A percentile compares a stretch with the other conserved stretches of the same genome.
Evolutionary conservation across 2,329 filamentous ascomycete species (phyloP).

Genomic region (Aspergillus sp.): DNA sequence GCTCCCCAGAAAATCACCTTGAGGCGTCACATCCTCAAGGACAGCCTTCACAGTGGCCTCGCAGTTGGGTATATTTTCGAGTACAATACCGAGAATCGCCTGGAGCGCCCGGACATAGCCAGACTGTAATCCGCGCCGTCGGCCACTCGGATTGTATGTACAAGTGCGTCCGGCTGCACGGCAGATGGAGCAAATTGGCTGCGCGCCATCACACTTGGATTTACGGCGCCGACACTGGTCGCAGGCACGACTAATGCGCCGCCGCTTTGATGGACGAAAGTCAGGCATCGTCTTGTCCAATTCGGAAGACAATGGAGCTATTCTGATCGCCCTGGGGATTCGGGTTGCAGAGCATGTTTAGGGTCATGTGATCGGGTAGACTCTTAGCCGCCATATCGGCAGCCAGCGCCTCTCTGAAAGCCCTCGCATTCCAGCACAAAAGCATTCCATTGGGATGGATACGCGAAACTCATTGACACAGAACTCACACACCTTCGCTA

Average conservation of each 20-base stretch:
- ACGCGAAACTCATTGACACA: too few relatives aligned
- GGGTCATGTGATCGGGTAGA: too few relatives aligned
- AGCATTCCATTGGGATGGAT: too few relatives aligned
- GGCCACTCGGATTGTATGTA: slow-evolving; percentile 32
- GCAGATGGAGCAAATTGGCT: slow-evolving; percentile 65
- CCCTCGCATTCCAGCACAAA: too few relatives aligned
- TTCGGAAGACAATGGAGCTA: too few relatives aligned
- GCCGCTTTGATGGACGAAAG: slow-evolving; percentile 5
- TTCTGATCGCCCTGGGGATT: too few relatives aligned
- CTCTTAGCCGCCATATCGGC: too few relatives aligned
- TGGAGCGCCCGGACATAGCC: neutral
- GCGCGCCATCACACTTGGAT: slow-evolving; percentile 69
- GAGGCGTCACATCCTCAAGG: neutral
- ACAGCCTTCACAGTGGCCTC: neutral
- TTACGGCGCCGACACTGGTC: slow-evolving; percentile 61
- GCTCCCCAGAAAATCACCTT: neutral
- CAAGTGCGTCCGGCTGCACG: slow-evolving; percentile 13
- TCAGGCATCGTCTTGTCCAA: too few relatives aligned
- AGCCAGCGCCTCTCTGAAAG: too few relatives aligned
- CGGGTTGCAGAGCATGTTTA: too few relatives aligned
- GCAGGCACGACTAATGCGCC: slow-evolving; percentile 55
- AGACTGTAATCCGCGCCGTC: neutral
- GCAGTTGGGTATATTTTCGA: neutral
- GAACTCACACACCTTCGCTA: too few relatives aligned
- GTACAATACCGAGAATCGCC: neutral